A percentile compares a stretch with the other conserved stretches of the same genome.
These are phyloP conservation scores for Santalum album DNA, from an alignment of 164 flowering plant species.

Conservation along the genomic window DNA sequence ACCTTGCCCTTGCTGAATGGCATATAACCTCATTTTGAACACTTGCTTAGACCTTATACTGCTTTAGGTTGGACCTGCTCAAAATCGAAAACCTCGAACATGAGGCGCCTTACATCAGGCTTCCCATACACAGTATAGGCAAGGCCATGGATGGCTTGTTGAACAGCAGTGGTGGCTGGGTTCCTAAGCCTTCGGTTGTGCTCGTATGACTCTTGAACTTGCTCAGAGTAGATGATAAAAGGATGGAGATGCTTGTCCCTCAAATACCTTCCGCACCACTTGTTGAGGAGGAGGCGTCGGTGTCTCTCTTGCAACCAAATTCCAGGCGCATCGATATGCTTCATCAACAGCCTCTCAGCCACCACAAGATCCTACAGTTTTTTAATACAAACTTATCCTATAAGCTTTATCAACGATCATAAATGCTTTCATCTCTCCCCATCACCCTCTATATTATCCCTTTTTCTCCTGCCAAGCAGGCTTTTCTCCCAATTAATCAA, in stretches of 20 bases:
- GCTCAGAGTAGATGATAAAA: slow-evolving; percentile 63
- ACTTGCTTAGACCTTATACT: too few relatives aligned
- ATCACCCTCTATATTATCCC: not conserved
- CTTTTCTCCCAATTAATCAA: not conserved
- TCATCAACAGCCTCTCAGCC: slow-evolving; percentile 94
- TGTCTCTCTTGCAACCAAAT: slow-evolving; percentile 83
- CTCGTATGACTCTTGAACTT: slow-evolving; percentile 76
- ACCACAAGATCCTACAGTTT: slow-evolving; percentile 72
- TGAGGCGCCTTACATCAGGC: slow-evolving; percentile 87
- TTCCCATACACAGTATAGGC: slow-evolving; percentile 82
- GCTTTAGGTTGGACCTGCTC: slow-evolving; percentile 91
- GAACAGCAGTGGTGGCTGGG: slow-evolving; percentile 85
- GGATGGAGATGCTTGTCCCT: slow-evolving; percentile 77
- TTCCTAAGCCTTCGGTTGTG: slow-evolving; percentile 81
- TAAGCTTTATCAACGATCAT: not conserved
- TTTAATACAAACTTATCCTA: slow-evolving; percentile 1
- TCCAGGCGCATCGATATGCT: slow-evolving; percentile 98
- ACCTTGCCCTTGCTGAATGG: too few relatives aligned
- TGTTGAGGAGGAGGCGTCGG: slow-evolving; percentile 78
- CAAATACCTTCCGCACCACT: slow-evolving; percentile 85
- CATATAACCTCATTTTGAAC: too few relatives aligned
- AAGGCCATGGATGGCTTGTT: slow-evolving; percentile 92
- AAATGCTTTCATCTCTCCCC: too few relatives aligned
- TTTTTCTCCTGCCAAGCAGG: not conserved
- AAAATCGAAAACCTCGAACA: slow-evolving; percentile 97